Conservation (phyloP, 2,329 filamentous ascomycete genomes). For the Peltaster fructicola region DNA sequence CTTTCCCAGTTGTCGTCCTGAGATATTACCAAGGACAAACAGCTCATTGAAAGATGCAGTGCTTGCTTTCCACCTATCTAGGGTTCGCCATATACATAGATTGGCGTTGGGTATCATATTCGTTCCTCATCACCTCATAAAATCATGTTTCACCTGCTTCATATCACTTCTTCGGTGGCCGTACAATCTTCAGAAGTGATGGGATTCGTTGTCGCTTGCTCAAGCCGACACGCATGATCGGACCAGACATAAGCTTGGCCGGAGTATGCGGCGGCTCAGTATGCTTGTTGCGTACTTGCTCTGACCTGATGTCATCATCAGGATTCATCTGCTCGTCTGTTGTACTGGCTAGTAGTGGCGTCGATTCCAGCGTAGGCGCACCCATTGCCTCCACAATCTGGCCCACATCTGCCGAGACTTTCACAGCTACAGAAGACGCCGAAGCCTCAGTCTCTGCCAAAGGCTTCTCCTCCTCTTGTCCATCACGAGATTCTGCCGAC, state of each 20-base stretch:
- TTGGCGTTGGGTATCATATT: constrained; percentile 2
- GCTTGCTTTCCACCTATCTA: background rate
- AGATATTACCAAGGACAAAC: background rate
- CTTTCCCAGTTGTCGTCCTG: constrained; percentile 9
- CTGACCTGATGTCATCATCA: too few species aligned
- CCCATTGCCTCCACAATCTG: constrained; percentile 1
- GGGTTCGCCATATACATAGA: background rate
- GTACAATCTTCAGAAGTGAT: constrained; percentile 22
- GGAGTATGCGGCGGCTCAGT: background rate
- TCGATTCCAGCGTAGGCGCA: constrained; percentile 2
- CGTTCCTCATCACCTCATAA: background rate
- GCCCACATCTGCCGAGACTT: constrained; percentile 26
- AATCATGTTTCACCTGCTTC: constrained; percentile 1
- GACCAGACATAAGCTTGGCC: constrained; percentile 1
- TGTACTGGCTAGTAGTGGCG: background rate
- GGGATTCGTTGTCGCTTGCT: constrained; percentile 32
- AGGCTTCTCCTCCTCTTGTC: constrained; percentile 9
- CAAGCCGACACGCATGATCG: constrained; percentile 26
- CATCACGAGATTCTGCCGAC: constrained; percentile 1
- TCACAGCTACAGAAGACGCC: too few species aligned
- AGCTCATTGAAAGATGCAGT: constrained; percentile 1
- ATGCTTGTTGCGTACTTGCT: background rate
- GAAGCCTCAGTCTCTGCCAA: too few species aligned
- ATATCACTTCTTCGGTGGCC: constrained; percentile 6
- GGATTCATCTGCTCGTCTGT: too few species aligned